A percentile compares a stretch with the other conserved stretches of the same genome.
These are phyloP conservation scores for Haplographium delicatum DNA, from an alignment of 495 filamentous ascomycete genomes.

Conservation along the genomic window DNA sequence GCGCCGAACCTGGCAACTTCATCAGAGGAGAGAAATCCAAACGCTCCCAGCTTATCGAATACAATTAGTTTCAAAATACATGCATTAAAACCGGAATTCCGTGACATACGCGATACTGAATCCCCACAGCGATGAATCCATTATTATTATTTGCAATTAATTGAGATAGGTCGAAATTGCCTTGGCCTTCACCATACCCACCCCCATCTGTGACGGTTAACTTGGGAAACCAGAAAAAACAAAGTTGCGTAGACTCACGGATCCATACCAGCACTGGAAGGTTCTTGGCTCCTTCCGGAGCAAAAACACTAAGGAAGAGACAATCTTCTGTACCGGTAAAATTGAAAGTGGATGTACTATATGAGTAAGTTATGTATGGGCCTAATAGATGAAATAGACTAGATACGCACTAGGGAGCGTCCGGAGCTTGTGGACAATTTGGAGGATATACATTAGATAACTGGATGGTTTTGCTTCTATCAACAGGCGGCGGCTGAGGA, in stretches of 20 bases:
- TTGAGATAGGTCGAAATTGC: constrained; percentile 29
- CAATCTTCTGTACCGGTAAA: constrained; percentile 41
- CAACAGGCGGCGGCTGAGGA: constrained; percentile 29
- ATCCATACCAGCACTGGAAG: constrained; percentile 48
- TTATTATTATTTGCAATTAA: constrained; percentile 37
- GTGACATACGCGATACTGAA: constrained; percentile 41
- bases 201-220: constrained; percentile 47
- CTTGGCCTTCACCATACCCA: constrained; percentile 38
- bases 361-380: background rate
- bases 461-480: too few relatives aligned
- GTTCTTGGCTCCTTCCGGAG: constrained; percentile 38
- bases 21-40: constrained; percentile 53
- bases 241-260: too few relatives aligned
- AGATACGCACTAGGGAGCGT: background rate
- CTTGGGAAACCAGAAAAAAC: too few relatives aligned
- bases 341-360: background rate
- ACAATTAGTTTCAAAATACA: too few relatives aligned
- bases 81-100: too few relatives aligned
- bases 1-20: constrained; percentile 41
- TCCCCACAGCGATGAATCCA: constrained; percentile 40
- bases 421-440: background rate
- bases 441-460: background rate
- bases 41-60: constrained; percentile 58
- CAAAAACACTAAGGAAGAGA: constrained; percentile 37
- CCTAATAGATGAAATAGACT: background rate